Conservation (phyloP, 176 grass and related monocot species). For the Neostapfia colusana region DNA sequence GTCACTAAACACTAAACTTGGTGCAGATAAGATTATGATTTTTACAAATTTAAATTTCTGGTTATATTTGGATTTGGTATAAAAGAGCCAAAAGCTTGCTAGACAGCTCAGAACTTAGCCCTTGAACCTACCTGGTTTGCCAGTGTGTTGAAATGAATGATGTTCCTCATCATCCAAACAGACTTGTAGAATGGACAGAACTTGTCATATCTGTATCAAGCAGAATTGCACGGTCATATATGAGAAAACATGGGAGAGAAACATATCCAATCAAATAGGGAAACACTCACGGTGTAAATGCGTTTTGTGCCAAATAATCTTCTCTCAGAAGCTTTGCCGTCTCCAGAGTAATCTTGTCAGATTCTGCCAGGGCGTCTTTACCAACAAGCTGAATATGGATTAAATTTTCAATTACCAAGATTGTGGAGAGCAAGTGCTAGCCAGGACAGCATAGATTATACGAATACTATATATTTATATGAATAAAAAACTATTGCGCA, state of each 20-base stretch:
- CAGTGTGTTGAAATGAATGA: slow-evolving; percentile 83
- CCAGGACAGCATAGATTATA: background rate
- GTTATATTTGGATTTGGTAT: background rate
- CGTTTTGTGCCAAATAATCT: slow-evolving; percentile 84
- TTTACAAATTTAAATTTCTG: background rate
- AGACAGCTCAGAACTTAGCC: background rate
- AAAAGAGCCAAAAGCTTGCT: background rate
- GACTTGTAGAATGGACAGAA: slow-evolving; percentile 96
- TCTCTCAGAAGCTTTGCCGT: slow-evolving; percentile 81
- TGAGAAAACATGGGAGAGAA: background rate
- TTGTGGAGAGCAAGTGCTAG: background rate
- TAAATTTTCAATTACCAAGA: slow-evolving; percentile 3
- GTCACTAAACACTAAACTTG: background rate
- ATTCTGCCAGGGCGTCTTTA: slow-evolving; percentile 85
- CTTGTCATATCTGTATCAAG: slow-evolving; percentile 74
- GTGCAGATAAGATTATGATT: background rate
- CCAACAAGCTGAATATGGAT: slow-evolving; percentile 61
- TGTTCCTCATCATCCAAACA: slow-evolving; percentile 97
- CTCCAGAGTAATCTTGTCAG: slow-evolving; percentile 82
- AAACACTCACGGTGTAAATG: slow-evolving; percentile 73
- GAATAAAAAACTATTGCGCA: background rate
- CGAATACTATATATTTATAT: background rate
- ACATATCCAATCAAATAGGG: background rate
- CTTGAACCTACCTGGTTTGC: slow-evolving; percentile 65
- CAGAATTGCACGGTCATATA: background rate